Evolutionary conservation across 2,329 filamentous ascomycete genomes (phyloP), one percentile per base, ranked within the genome.

Genomic region (Camillea tinctor): DNA sequence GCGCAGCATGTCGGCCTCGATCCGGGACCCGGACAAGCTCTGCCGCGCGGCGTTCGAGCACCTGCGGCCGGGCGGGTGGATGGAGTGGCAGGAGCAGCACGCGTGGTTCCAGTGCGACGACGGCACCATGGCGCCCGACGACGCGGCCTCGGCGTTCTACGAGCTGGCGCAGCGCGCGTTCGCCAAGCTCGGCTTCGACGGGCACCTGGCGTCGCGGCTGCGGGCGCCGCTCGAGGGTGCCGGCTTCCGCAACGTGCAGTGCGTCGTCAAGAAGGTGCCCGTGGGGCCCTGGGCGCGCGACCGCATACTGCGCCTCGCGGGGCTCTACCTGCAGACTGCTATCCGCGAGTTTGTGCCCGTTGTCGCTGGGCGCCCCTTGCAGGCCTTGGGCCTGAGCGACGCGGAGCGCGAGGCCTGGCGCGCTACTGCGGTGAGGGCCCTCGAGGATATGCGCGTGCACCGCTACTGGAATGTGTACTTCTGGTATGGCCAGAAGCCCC

Each of bases 21-120:
- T 89, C 49, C 74, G 77, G n/a, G 77, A 88, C 65, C 68, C 84
- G 20, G 70, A 75, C 20, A 76, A 79, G 52, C 76, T 84, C 4
- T 81, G 83, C 60, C 60, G 64, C 22, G 73, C 74, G 53, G 70
- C 73, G 15, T 77, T 74, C 61, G 64, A 69, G 9, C 72, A 81
- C 58, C 65, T 81, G 11, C 74, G 71, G 50, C 75, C 76, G 0
- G 81, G 81, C n/a, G 81, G 80, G 52, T 83, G 80, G 78, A 72
- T 84, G 40, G 81, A 84, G 63, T 77, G 81, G 49, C 79, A 81
- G 21, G 81, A 83, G 55, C 72, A 80, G 26, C 74, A 77, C 51
- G 73, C 73, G 13, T 70, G 70, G 22, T 72, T 80, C 13, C 68
- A 72, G 24, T 81, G 76, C 61, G 79, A 82, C 61, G 65, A 69